These are phyloP conservation scores for Claviceps spartinae DNA, from an alignment of 2,329 filamentous ascomycete species.

Conservation along the genomic window DNA sequence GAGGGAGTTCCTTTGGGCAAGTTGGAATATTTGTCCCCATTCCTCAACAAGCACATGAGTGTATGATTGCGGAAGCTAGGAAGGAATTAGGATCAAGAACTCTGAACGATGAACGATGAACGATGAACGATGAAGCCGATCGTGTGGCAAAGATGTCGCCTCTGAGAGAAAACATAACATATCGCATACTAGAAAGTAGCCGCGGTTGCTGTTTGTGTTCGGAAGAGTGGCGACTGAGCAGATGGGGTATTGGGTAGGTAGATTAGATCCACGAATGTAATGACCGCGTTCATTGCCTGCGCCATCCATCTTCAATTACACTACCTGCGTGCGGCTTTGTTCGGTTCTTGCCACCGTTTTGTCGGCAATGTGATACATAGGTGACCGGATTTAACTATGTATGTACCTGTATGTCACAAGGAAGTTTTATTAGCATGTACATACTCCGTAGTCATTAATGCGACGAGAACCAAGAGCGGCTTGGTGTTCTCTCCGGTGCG, in stretches of 20 bases:
- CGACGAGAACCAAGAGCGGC: too few relatives aligned
- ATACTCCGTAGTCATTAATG: too few relatives aligned
- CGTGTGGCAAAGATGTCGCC: neutral
- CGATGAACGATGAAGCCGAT: too few relatives aligned
- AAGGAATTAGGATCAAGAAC: neutral
- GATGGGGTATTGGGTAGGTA: neutral
- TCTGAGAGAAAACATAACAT: neutral
- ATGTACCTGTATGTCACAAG: too few relatives aligned
- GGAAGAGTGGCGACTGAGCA: neutral
- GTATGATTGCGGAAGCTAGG: neutral
- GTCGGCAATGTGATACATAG: too few relatives aligned
- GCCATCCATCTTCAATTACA: too few relatives aligned
- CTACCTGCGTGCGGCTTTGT: too few relatives aligned
- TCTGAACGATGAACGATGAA: neutral
- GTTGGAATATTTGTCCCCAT: constrained; percentile 33
- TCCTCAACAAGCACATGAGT: constrained; percentile 12
- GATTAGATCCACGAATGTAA: neutral
- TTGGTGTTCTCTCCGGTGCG: too few relatives aligned
- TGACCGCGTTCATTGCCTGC: neutral
- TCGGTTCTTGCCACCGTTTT: too few relatives aligned
- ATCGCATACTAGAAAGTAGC: neutral
- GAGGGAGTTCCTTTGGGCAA: constrained; percentile 51
- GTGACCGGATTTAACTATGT: too few relatives aligned
- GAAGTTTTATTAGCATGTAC: too few relatives aligned
- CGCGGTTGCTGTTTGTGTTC: neutral